Evolutionary conservation across 768 basidiomycete genomes (phyloP), one percentile per base, ranked within the genome.

Genomic region (Phaffia tasmanica): DNA sequence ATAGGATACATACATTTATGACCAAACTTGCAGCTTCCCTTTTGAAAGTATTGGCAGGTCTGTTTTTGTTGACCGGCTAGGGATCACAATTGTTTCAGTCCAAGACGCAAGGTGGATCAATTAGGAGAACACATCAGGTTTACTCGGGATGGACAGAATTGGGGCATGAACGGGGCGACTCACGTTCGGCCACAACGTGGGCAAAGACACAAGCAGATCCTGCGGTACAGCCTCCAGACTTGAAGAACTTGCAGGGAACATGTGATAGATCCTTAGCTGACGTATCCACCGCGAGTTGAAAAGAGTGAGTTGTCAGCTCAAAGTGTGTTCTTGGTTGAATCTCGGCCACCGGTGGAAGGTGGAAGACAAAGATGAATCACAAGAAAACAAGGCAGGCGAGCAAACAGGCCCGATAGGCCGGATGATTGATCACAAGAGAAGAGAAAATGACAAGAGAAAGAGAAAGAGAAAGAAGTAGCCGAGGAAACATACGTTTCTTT

Each of bases 221-320:
- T 14, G 93, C 93, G 4, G 92, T 94, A 77, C 93, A 98, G 16
- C 85, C 86, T 46, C 92, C 90, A 19, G 69, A 87, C 74, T 87
- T 89, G 84, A 85, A 95, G 83, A 97, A 97, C 79, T 94, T 89
- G 80, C 94, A 98, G 1, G 93, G 93, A 18, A 98, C 94, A 81
- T 95, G 92, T 2, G 88, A 89, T 64, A 97, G 82, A 75, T 91
- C 89, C 76, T 90, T 89, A 59, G 85, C 86, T 27, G 57, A 46
- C 16, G 19, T 42, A 42, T 42, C 35, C 35, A 42, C 35, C 35
- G 6, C 6, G 11, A 42, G 35, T 11, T 11, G 35, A 11, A 42
- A 42, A 11, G 11, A 42, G 35, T 42, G 35, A 4, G 35, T 42
- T 42, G 35, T 42, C 35, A 42, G 35, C 35, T 42, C 35, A 5